Evolutionary conservation across 2,329 filamentous ascomycete species (phyloP).

Genomic region (Fusarium oxysporum): DNA sequence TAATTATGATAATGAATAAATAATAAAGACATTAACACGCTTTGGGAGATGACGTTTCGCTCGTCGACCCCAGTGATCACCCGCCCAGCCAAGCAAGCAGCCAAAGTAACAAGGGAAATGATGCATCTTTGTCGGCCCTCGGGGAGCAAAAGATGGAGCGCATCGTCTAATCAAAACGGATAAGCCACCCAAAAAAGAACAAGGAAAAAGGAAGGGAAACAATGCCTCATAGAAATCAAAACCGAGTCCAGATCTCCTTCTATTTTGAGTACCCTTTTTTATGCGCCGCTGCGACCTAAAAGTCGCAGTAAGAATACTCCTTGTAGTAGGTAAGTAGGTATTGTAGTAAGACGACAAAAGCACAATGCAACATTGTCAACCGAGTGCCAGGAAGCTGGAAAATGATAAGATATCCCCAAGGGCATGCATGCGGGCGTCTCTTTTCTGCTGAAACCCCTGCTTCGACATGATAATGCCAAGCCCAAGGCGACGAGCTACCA

Average conservation of each 20-base stretch:
- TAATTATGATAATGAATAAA: slow-evolving; percentile 19
- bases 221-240: not conserved
- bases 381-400: slow-evolving; percentile 33
- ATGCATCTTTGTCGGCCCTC: slow-evolving; percentile 32
- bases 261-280: not conserved
- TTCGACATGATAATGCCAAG: not conserved
- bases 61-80: slow-evolving; percentile 10
- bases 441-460: not conserved
- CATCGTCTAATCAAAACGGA: slow-evolving; percentile 35
- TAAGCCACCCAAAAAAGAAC: slow-evolving; percentile 13
- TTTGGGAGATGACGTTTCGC: slow-evolving; percentile 9
- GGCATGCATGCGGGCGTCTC: not conserved
- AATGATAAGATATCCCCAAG: not conserved
- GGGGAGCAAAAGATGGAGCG: slow-evolving; percentile 25
- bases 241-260: not conserved
- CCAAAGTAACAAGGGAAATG: slow-evolving; percentile 15
- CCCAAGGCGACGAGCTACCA: not conserved
- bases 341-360: not conserved
- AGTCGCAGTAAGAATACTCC: slow-evolving; percentile 25
- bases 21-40: slow-evolving; percentile 25
- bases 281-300: slow-evolving; percentile 34
- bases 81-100: not conserved
- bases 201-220: not conserved
- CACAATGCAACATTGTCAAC: not conserved
- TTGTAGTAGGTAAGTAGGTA: not conserved